phyloP scores from a whole-genome alignment of 768 basidiomycete genomes.

The Boletus rubroflammeus region DNA sequence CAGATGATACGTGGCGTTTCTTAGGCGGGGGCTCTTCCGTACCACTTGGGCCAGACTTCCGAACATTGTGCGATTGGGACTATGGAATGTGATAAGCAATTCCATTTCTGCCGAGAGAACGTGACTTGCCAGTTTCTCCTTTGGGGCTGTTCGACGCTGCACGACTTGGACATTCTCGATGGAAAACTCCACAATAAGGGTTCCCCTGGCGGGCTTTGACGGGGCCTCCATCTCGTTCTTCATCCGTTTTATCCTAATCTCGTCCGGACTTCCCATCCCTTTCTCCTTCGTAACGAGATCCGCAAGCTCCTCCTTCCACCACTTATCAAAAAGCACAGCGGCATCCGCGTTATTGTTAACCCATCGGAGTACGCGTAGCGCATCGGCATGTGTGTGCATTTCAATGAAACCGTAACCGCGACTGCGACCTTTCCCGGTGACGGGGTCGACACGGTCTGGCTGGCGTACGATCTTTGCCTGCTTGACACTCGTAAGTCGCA shows the following conservation, averaged over 20 bases:
- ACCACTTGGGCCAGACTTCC: background rate
- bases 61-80: conserved; percentile 3
- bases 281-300: conserved; percentile 57
- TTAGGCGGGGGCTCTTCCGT: conserved; percentile 38
- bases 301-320: conserved; percentile 82
- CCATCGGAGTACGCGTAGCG: conserved; percentile 88
- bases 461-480: conserved; percentile 94
- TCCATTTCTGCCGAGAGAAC: background rate
- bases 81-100: background rate
- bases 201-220: conserved; percentile 41
- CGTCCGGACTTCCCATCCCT: conserved; percentile 43
- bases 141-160: conserved; percentile 61
- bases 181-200: conserved; percentile 90
- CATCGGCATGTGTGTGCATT: conserved; percentile 83
- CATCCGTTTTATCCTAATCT: conserved; percentile 52
- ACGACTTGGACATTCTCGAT: conserved; percentile 94
- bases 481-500: conserved; percentile 54
- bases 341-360: conserved; percentile 84
- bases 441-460: conserved; percentile 80
- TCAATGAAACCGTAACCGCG: conserved; percentile 97
- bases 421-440: conserved; percentile 83
- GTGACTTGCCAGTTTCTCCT: conserved; percentile 31
- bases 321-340: conserved; percentile 59
- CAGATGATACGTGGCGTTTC: conserved; percentile 35
- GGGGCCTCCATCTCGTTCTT: conserved; percentile 48